Base-by-base conservation (phyloP, 306 rosid genomes). In the Trifolium subterraneum region DNA sequence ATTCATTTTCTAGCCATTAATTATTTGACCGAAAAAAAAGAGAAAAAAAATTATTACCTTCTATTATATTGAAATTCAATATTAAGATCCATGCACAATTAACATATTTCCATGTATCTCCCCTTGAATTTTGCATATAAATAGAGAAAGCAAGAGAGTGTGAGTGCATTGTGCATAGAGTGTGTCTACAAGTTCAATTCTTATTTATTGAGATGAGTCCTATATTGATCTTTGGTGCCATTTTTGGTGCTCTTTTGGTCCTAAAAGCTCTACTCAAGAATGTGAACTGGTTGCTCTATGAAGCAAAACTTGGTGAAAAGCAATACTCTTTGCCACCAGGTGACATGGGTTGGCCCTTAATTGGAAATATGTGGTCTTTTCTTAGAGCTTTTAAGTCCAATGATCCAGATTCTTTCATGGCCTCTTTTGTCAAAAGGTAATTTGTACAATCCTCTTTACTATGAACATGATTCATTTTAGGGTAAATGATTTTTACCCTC, bases 301-400 rank as follows among this genome's bases (percentile, higher is more conserved):
- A 87, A 64, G 41, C 68, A 12, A 51, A 33, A 58, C 61, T 92
- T 68, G 92, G 96, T 18, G 79, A 27, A 1, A 86, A 73, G 68
- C 87, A 78, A 47, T 72, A 74, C 64, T 71, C 66, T 16, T 86
- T 90, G 3, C 98, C 98, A 6, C 98, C 98, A 0, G 98, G 96
- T 41, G 90, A 92, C 72, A 41, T 92, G 79, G 98, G 98, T 0
- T 88, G 84, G 91, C 98, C 96, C 39, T 76, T 88, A 79, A 68
- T 92, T 31, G 98, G 98, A 8, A 92, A 92, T 65, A 92, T 92
- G 98, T 88, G 92, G 96, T 71, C 91, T 62, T 92, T 92, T 78
- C 98, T 92, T 25, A 9, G 52, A 58, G 96, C 96, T 31, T 92
- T 88, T 91, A 92, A 88, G 80, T 79, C 94, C 23, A 7, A 6